Evolutionary conservation across 2,329 filamentous ascomycete genomes (phyloP), one percentile per base, ranked within the genome.

Genomic region (Ilyonectria robusta): DNA sequence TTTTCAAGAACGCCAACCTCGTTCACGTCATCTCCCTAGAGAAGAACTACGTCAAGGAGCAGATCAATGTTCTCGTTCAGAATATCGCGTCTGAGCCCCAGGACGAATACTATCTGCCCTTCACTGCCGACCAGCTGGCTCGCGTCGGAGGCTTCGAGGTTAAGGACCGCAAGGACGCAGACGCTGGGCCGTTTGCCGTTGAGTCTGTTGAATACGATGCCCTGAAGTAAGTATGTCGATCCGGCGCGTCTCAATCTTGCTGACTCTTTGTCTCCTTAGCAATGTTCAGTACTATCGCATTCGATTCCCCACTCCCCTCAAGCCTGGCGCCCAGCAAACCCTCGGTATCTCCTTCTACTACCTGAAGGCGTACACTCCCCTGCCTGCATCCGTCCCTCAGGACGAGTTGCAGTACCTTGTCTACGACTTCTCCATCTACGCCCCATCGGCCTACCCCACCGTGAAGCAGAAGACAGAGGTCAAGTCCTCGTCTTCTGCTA

Each of bases 401-500:
- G 87, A 90, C 51, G 94, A 94, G 58, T 90, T 92, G 80, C 96
- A 99, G 82, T 98, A 92, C 83, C 90, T 99, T 59, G 86, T 89
- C 63, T 94, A 97, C 85, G 86, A 90, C 62, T 97, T 97, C 85
- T 95, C 93, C 68, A 93, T 93, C 72, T 97, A 97, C 82, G 88
- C 87, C 53, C 92, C 91, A 17, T 97, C 94, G 10, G 91, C 92
- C 68, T 99, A 99, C 84, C 84, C 87, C 19, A 98, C 94, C 15
- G 81, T 89, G 76, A 97, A 97, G 84, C 96, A 99, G 81, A 98
- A 98, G 89, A 98, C 96, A 44, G 97, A 98, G 82, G 83, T 99
- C 82, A 98, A 98, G 85, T 91, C 97, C 74, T 88, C 93, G 54
- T 92, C 89, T 61, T 84, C 88, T 70, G 91, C 93, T 74, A 87